These are phyloP conservation scores for Tuber calosporum DNA, from an alignment of 495 filamentous ascomycete genomes.

Conservation along the genomic window DNA sequence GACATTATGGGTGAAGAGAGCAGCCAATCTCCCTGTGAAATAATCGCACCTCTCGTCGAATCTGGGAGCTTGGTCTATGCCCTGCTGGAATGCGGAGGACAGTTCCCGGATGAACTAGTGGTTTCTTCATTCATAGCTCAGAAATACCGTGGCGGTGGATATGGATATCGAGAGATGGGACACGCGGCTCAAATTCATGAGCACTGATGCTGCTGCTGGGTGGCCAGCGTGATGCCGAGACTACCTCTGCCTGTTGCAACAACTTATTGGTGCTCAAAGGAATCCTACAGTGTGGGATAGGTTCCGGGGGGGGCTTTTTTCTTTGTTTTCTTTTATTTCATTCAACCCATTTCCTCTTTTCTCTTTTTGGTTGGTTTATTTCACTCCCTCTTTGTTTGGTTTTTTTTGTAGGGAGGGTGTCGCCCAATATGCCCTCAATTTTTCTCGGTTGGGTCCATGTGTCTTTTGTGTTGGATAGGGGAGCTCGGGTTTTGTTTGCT, in stretches of 20 bases:
- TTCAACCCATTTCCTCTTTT: not conserved
- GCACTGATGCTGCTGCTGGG: constrained; percentile 17
- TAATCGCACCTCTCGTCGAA: constrained; percentile 17
- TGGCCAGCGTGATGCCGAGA: not conserved
- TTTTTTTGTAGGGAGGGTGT: constrained; percentile 5
- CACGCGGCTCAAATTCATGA: constrained; percentile 16
- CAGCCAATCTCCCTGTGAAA: constrained; percentile 8
- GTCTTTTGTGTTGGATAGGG: constrained; percentile 6
- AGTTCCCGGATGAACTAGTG: constrained; percentile 19
- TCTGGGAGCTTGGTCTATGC: constrained; percentile 20
- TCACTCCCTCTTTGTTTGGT: not conserved
- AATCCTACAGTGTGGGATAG: constrained; percentile 13
- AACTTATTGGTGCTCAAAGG: constrained; percentile 18
- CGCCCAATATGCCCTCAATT: constrained; percentile 30
- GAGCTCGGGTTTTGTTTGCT: not conserved
- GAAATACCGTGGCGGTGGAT: constrained; percentile 16
- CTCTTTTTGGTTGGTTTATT: not conserved
- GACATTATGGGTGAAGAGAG: not conserved
- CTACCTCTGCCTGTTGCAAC: constrained; percentile 17
- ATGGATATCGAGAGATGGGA: constrained; percentile 19
- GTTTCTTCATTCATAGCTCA: constrained; percentile 16
- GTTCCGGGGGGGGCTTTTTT: constrained; percentile 28
- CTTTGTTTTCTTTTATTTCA: constrained; percentile 19
- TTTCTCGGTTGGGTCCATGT: constrained; percentile 7
- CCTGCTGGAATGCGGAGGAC: constrained; percentile 16